Conservation (phyloP, 2,329 filamentous ascomycete species). For the Penicillium sp. region DNA sequence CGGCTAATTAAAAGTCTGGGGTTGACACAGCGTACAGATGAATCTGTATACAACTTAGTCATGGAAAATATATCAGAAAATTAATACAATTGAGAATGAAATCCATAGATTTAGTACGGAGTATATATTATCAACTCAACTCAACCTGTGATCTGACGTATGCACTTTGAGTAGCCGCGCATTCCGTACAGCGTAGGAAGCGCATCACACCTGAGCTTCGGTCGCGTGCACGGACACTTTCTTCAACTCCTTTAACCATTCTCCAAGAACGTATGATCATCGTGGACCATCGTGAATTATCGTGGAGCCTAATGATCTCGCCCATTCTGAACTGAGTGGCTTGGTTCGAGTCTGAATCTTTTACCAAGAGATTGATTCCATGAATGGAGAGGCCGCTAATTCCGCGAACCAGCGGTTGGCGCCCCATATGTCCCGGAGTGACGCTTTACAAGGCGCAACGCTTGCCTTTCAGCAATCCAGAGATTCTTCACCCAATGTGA, state of each 20-base stretch:
- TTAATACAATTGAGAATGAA: too few relatives aligned
- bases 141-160: too few relatives aligned
- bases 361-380: conserved; percentile 18
- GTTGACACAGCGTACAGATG: background rate
- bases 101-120: too few relatives aligned
- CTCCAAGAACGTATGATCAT: background rate
- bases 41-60: too few relatives aligned
- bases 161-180: too few relatives aligned
- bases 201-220: background rate
- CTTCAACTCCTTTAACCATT: background rate
- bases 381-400: conserved; percentile 34
- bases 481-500: conserved; percentile 16
- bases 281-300: background rate
- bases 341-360: background rate
- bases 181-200: background rate
- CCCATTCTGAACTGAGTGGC: background rate
- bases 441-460: conserved; percentile 39
- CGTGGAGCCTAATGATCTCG: background rate
- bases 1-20: conserved; percentile 14
- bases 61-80: too few relatives aligned
- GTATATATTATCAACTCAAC: too few relatives aligned
- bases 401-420: conserved; percentile 31
- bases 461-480: conserved; percentile 35
- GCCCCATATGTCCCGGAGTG: conserved; percentile 21
- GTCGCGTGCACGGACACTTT: conserved; percentile 3